Percentiles rank a stretch among this genome's conserved stretches.
Evolutionary conservation across 768 basidiomycete genomes (phyloP).

Genomic region (Strobilomyces dryophilus): DNA sequence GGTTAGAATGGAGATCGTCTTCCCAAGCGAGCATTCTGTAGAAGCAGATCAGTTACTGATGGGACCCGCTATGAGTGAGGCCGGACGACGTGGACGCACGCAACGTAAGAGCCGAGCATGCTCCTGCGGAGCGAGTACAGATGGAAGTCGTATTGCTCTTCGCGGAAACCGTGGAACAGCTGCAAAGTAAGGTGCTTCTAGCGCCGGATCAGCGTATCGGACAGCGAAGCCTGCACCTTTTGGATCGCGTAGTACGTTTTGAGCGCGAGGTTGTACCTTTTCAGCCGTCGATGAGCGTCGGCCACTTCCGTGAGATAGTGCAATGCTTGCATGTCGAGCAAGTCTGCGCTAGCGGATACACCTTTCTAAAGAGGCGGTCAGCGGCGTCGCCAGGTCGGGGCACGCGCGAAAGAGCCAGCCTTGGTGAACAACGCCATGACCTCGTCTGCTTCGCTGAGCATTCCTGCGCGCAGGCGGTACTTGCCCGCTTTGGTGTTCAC

Average conservation of each 20-base stretch:
- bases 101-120: constrained; percentile 79
- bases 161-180: constrained; percentile 84
- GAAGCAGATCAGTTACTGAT: constrained; percentile 4
- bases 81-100: constrained; percentile 46
- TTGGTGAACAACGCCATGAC: constrained; percentile 89
- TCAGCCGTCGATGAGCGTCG: constrained; percentile 58
- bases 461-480: constrained; percentile 80
- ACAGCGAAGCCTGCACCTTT: constrained; percentile 45
- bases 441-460: constrained; percentile 68
- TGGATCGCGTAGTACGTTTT: constrained; percentile 78
- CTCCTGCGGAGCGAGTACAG: constrained; percentile 88
- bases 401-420: constrained; percentile 40
- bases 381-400: background rate
- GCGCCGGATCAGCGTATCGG: background rate
- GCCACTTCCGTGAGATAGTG: constrained; percentile 84
- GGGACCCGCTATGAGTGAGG: background rate
- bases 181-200: constrained; percentile 25
- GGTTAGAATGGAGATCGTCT: constrained; percentile 72
- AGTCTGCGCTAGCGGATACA: constrained; percentile 69
- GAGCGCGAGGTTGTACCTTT: constrained; percentile 71
- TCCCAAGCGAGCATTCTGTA: constrained; percentile 77
- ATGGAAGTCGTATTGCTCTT: constrained; percentile 98
- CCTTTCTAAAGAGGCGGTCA: constrained; percentile 69
- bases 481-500: constrained; percentile 93
- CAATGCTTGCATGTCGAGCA: constrained; percentile 95